These are phyloP conservation scores for Phytophthora rubi DNA, from an alignment of 352 stramenopile species.

Conservation along the genomic window DNA sequence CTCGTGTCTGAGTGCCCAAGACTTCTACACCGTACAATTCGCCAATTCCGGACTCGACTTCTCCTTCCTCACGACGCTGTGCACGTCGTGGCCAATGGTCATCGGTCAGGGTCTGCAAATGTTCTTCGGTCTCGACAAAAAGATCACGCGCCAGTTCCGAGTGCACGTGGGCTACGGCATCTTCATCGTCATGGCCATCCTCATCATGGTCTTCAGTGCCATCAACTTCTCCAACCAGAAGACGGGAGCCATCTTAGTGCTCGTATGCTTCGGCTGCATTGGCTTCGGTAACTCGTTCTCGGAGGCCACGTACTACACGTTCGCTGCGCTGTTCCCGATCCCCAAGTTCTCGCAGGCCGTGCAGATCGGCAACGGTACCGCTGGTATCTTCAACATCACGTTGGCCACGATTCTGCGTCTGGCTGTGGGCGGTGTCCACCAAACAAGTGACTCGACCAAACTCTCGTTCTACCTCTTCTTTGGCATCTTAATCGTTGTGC, in stretches of 20 bases:
- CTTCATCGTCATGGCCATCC: slow-evolving; percentile 58
- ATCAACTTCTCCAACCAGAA: slow-evolving; percentile 56
- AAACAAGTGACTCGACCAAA: slow-evolving; percentile 40
- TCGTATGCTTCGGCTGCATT: slow-evolving; percentile 58
- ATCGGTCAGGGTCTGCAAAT: slow-evolving; percentile 63
- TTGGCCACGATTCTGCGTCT: slow-evolving; percentile 56
- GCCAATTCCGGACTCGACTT: slow-evolving; percentile 59
- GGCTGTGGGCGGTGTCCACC: slow-evolving; percentile 48
- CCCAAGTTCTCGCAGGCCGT: slow-evolving; percentile 73
- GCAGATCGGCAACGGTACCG: slow-evolving; percentile 62
- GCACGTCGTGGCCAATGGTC: slow-evolving; percentile 67
- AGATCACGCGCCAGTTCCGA: slow-evolving; percentile 46
- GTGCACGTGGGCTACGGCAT: slow-evolving; percentile 58
- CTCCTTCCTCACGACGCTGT: slow-evolving; percentile 69
- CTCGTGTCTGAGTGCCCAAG: slow-evolving; percentile 72
- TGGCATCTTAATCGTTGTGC: slow-evolving; percentile 54
- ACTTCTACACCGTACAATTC: slow-evolving; percentile 67
- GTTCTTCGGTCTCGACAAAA: slow-evolving; percentile 63
- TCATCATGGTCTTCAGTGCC: slow-evolving; percentile 72
- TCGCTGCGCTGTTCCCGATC: slow-evolving; percentile 64
- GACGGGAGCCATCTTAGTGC: slow-evolving; percentile 56
- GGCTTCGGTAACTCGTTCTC: slow-evolving; percentile 64
- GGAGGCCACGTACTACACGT: slow-evolving; percentile 65
- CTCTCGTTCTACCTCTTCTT: slow-evolving; percentile 73
- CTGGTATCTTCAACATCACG: slow-evolving; percentile 62